Conservation (phyloP, 192 early-diverging fungal genomes). For the Linnemannia exigua region DNA sequence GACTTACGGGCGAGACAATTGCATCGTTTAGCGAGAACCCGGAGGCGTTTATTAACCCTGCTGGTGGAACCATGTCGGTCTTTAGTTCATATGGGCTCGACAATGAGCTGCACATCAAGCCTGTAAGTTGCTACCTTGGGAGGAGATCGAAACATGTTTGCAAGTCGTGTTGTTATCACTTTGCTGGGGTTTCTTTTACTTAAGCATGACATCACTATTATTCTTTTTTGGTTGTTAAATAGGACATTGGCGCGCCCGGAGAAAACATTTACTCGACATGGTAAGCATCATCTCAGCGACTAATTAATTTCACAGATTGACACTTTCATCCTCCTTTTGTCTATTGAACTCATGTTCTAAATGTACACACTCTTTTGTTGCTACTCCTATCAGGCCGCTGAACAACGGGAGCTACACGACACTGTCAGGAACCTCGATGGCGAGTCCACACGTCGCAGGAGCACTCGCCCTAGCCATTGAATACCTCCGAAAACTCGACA, state of each 20-base stretch:
- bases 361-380: neutral
- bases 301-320: too few species aligned
- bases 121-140: slow-evolving; percentile 30
- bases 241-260: slow-evolving; percentile 44
- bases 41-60: slow-evolving; percentile 52
- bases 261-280: slow-evolving; percentile 49
- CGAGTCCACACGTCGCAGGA: slow-evolving; percentile 42
- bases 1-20: slow-evolving; percentile 9
- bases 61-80: slow-evolving; percentile 72
- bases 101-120: slow-evolving; percentile 38
- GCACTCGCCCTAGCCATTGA: slow-evolving; percentile 34
- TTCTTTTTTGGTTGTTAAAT: neutral
- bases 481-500: neutral
- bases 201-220: neutral
- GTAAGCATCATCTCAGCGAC: neutral
- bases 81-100: slow-evolving; percentile 79
- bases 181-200: neutral
- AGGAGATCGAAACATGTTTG: neutral
- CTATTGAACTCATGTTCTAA: neutral
- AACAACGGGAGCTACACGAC: slow-evolving; percentile 33
- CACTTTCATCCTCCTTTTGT: neutral
- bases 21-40: slow-evolving; percentile 12
- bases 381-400: neutral
- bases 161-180: neutral
- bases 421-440: slow-evolving; percentile 44